Base-by-base conservation (phyloP, 108 stramenopile species). In the Fragilaria crotonensis region DNA sequence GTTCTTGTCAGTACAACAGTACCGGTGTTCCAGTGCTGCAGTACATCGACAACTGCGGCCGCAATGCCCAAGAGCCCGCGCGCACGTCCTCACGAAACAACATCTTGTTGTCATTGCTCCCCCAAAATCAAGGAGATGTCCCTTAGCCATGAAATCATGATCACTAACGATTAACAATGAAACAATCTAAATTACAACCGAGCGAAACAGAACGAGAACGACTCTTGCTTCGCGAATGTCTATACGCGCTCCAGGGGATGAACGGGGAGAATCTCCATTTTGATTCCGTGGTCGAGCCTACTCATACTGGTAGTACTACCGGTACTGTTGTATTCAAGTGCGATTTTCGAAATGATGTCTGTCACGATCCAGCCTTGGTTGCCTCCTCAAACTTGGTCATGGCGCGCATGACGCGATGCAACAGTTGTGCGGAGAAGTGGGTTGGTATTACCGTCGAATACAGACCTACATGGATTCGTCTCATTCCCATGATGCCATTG, bases 401-500 rank as follows among this genome's bases (percentile, higher is more conserved):
- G 89, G 89, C 19, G 71, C 83, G 0, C 53, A 63, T 2, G 86
- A 92, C 71, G 90, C 90, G 14, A 54, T 92, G 0, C 60, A 66
- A 17, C n/a, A n/a, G n/a, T 55, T 86, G 22, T 81, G 83, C 51
- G 84, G 80, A 18, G 89, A 95, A 70, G 75, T 81, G 2, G 96
- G 96, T 1, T 94, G 90, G 92, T 57, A 95, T 22, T 95, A 82
- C 57, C 53, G 64, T 28, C 62, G 80, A 17, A 57, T 92, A 5
- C 22, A 57, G n/a, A 3, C 26, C n/a, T 85, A 79, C 52, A 61
- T 89, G 20, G 64, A 67, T n/a, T 36, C 30, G 25, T 52, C 68
- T 14, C 30, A 58, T 28, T 33, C 53, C 55, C 64, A 67, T 46
- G 90, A 90, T 19, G 59, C 75, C n/a, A 74, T 89, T 14, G 63